These are phyloP conservation scores for Starmera stellimalicola DNA, from an alignment of 1,139 yeast species.

Conservation along the genomic window DNA sequence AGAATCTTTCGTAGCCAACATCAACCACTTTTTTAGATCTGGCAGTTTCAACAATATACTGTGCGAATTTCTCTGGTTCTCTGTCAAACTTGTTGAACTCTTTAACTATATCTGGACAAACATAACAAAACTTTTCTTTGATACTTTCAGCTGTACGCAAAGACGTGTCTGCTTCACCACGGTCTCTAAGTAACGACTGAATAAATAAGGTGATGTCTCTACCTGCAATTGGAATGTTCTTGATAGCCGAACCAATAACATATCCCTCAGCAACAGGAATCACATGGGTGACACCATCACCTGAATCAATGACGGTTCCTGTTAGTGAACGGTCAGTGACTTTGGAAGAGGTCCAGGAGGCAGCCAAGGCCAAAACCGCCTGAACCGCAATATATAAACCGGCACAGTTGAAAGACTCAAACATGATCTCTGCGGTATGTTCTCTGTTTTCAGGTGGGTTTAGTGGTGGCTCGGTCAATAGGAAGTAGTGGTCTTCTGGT, in stretches of 20 bases:
- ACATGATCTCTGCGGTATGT: conserved; percentile 96
- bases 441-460: conserved; percentile 99
- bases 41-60: conserved; percentile 78
- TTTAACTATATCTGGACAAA: conserved; percentile 94
- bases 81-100: conserved; percentile 93
- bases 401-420: conserved; percentile 96
- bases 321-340: conserved; percentile 92
- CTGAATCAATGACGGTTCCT: conserved; percentile 96
- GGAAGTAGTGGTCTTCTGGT: conserved; percentile 95
- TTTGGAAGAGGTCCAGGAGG: conserved; percentile 96
- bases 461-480: conserved; percentile 94
- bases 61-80: conserved; percentile 90
- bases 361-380: conserved; percentile 96
- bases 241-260: conserved; percentile 94
- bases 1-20: conserved; percentile 93
- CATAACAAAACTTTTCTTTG: conserved; percentile 94
- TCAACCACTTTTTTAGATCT: conserved; percentile 67
- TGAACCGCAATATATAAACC: conserved; percentile 97
- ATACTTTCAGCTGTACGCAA: conserved; percentile 93
- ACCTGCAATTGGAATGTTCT: conserved; percentile 97
- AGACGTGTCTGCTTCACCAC: conserved; percentile 93
- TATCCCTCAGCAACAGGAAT: conserved; percentile 99
- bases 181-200: conserved; percentile 87
- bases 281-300: conserved; percentile 97
- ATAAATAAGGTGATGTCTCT: conserved; percentile 93